A percentile compares a stretch with the other conserved stretches of the same genome.
Conservation (phyloP, 148 eudicot species). For the Salicornia ramosissima region DNA sequence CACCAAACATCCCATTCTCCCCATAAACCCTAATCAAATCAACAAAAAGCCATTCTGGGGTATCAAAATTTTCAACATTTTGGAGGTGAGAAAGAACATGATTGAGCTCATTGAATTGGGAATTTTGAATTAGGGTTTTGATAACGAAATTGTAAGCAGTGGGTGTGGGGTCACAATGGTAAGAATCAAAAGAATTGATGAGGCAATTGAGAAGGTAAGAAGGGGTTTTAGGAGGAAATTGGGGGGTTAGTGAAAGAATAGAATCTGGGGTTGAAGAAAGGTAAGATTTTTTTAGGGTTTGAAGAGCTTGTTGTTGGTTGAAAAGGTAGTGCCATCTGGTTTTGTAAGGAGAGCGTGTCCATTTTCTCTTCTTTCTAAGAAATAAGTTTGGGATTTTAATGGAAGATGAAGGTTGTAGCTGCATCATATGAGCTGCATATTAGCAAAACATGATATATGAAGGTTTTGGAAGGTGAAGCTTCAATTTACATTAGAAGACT, state of each 20-base stretch:
- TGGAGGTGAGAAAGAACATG: slow-evolving; percentile 37
- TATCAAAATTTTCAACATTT: slow-evolving; percentile 42
- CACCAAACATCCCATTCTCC: slow-evolving; percentile 22
- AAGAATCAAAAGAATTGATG: slow-evolving; percentile 35
- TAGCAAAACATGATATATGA: background rate
- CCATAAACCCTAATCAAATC: slow-evolving; percentile 61
- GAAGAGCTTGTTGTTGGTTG: slow-evolving; percentile 43
- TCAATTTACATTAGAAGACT: no score
- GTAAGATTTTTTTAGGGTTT: slow-evolving; percentile 34
- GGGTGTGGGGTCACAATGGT: slow-evolving; percentile 46
- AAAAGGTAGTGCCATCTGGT: slow-evolving; percentile 38
- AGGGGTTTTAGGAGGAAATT: slow-evolving; percentile 26
- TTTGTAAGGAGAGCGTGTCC: slow-evolving; percentile 47
- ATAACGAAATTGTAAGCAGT: slow-evolving; percentile 41
- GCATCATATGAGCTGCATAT: slow-evolving; percentile 8
- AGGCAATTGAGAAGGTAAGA: slow-evolving; percentile 36
- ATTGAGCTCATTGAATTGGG: slow-evolving; percentile 31
- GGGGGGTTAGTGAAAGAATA: slow-evolving; percentile 5
- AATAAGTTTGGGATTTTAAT: slow-evolving; percentile 28
- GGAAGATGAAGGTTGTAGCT: slow-evolving; percentile 22
- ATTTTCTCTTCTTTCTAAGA: slow-evolving; percentile 50
- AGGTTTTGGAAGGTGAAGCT: background rate
- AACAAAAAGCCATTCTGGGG: slow-evolving; percentile 46
- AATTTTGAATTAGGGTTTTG: slow-evolving; percentile 34
- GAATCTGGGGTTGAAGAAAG: slow-evolving; percentile 18